A percentile compares a stretch with the other conserved stretches of the same genome.
These are phyloP conservation scores for Micractinium conductrix DNA, from an alignment of 139 green algal species.

Conservation along the genomic window DNA sequence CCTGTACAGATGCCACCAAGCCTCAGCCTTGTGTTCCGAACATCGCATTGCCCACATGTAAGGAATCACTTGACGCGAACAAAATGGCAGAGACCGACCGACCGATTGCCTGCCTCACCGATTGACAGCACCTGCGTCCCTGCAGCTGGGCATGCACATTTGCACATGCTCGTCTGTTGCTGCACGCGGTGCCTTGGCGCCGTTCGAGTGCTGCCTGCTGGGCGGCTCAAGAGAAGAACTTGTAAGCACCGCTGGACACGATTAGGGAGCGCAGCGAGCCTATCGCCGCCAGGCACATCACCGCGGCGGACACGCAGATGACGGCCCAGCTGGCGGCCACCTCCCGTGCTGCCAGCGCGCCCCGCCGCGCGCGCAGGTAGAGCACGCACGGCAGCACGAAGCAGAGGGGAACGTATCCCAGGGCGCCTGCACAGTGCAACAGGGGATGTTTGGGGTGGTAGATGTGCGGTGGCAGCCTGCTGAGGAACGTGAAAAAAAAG, in stretches of 20 bases:
- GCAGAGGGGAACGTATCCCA: slow-evolving; percentile 33
- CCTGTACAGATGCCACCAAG: too few species aligned
- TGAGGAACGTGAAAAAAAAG: background rate
- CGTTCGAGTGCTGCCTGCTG: too few species aligned
- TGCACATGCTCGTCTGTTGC: too few species aligned
- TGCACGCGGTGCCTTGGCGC: too few species aligned
- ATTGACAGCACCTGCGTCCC: too few species aligned
- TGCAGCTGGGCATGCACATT: too few species aligned
- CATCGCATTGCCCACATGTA: too few species aligned
- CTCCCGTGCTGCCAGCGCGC: background rate
- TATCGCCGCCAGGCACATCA: background rate
- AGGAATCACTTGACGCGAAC: too few species aligned
- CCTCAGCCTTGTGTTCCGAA: too few species aligned
- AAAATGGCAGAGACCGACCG: too few species aligned
- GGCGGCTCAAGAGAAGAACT: slow-evolving; percentile 6
- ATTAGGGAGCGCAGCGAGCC: background rate
- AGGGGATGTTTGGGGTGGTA: too few species aligned
- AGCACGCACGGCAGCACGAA: slow-evolving; percentile 34
- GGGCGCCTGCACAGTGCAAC: background rate
- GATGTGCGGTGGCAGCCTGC: background rate
- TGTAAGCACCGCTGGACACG: background rate
- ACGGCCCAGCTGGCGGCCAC: slow-evolving; percentile 3
- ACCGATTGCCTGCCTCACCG: too few species aligned
- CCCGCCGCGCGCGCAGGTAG: background rate
- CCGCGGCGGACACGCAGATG: background rate